A percentile compares a stretch with the other conserved stretches of the same genome.
Conservation (phyloP, 2,329 filamentous ascomycete species). For the Trichoderma polysporum region DNA sequence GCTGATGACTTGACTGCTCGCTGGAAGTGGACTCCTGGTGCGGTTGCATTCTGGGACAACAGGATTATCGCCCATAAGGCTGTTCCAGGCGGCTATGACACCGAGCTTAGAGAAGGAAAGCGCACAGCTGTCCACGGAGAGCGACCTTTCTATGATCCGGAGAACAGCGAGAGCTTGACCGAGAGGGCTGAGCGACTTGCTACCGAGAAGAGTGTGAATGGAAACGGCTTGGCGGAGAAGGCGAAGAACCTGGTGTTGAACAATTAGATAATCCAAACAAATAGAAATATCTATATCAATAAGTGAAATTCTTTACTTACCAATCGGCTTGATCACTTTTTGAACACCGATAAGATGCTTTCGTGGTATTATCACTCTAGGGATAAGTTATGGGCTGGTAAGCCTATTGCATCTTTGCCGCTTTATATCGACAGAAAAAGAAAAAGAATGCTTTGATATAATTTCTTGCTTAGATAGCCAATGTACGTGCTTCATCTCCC, state of each 20-base stretch:
- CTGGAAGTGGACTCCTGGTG: conserved; percentile 21
- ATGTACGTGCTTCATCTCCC: background rate
- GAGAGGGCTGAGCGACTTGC: conserved; percentile 14
- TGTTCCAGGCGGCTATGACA: conserved; percentile 18
- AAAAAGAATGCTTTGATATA: too few species aligned
- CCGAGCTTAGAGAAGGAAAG: conserved; percentile 18
- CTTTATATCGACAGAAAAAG: background rate
- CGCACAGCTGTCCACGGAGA: conserved; percentile 18
- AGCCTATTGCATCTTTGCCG: background rate
- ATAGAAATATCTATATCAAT: background rate
- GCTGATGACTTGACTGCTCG: conserved; percentile 18
- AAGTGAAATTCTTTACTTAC: background rate
- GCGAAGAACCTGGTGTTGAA: conserved; percentile 15
- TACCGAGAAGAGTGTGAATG: background rate
- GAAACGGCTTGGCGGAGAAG: background rate
- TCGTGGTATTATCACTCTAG: background rate
- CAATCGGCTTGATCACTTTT: background rate
- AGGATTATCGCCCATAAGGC: conserved; percentile 20
- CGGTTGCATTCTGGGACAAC: conserved; percentile 22
- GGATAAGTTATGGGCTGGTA: too few species aligned
- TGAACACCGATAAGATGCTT: background rate
- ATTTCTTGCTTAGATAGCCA: background rate
- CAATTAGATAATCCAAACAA: background rate
- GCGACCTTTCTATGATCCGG: conserved; percentile 19
- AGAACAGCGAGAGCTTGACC: conserved; percentile 17